Base-by-base conservation (phyloP, 768 basidiomycete species). In the Mycena maculata region DNA sequence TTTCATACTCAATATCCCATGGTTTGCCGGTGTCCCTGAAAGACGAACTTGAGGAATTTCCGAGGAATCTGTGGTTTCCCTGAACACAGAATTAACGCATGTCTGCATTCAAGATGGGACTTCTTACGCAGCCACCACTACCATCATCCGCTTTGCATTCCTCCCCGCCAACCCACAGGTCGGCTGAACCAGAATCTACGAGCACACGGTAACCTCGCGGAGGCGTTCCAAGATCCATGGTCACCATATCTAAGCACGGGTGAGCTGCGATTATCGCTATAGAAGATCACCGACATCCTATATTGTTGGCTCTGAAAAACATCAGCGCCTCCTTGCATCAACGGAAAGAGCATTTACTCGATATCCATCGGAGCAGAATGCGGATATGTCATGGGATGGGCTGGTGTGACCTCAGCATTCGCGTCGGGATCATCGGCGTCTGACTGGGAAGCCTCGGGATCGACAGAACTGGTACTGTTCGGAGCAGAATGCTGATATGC, bases 181-280 rank as follows among this genome's bases (percentile, higher is more conserved):
- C 89, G 0, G 87, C 85, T 6, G 87, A 88, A 25, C 90, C 89
- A 2, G 86, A 85, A 74, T 90, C 89, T 80, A 91, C 83, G 22
- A 90, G 74, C 42, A 90, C 71, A 9, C 74, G 73, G 68, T 89
- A 90, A 52, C 76, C 52, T 31, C 71, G 78, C 11, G 82, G 77
- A 25, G 87, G 88, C 3, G 87, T 89, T 25, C 90, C 82, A 16
- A 83, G 74, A 52, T 69, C 33, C 5, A 83, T 53, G 7, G 57
- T 71, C 15, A 68, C 74, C n/a, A 81, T 67, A 60, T 83, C 80
- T 80, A 47, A 28, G 60, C 59, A 16, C 25, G 18, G 27, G 36
- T 55, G 54, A 65, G 57, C 13, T 20, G 11, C 13, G 41, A 30
- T 7, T 22, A 4, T 22, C 2, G 44, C 64, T 45, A 47, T 50